These are phyloP conservation scores for Neoarthrinium moseri DNA, from an alignment of 2,329 filamentous ascomycete genomes.

Conservation along the genomic window DNA sequence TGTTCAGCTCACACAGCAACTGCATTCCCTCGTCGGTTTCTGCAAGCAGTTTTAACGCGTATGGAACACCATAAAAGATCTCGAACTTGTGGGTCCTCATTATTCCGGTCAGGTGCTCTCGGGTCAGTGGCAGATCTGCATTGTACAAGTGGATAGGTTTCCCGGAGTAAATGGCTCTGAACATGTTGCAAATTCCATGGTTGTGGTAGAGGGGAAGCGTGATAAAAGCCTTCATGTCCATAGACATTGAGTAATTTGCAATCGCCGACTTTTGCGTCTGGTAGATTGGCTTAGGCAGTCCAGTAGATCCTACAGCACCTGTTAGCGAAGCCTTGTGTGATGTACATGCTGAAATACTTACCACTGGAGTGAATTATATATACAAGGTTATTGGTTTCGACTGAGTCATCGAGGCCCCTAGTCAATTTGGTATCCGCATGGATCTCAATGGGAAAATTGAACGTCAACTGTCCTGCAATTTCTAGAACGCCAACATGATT, in stretches of 20 bases:
- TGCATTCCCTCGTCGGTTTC: conserved; percentile 55
- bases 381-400: conserved; percentile 20
- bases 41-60: conserved; percentile 60
- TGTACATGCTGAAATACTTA: conserved; percentile 14
- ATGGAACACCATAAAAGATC: conserved; percentile 61
- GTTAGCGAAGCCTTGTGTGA: conserved; percentile 16
- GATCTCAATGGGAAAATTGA: conserved; percentile 29
- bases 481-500: conserved; percentile 19
- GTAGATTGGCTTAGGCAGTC: conserved; percentile 62
- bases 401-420: conserved; percentile 28
- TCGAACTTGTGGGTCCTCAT: conserved; percentile 44
- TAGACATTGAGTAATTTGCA: conserved; percentile 40
- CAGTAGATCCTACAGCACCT: conserved; percentile 50
- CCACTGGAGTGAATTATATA: conserved; percentile 26
- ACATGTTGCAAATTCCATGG: conserved; percentile 55
- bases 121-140: conserved; percentile 53
- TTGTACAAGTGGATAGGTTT: conserved; percentile 55
- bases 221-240: conserved; percentile 45
- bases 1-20: conserved; percentile 41
- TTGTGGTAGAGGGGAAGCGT: conserved; percentile 60
- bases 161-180: conserved; percentile 48
- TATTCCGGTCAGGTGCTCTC: conserved; percentile 42
- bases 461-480: conserved; percentile 23
- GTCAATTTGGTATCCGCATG: conserved; percentile 28
- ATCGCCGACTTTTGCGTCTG: conserved; percentile 52